Base-by-base conservation (phyloP, 1,284 basidiomycete genomes). In the Chalciporus sp. region DNA sequence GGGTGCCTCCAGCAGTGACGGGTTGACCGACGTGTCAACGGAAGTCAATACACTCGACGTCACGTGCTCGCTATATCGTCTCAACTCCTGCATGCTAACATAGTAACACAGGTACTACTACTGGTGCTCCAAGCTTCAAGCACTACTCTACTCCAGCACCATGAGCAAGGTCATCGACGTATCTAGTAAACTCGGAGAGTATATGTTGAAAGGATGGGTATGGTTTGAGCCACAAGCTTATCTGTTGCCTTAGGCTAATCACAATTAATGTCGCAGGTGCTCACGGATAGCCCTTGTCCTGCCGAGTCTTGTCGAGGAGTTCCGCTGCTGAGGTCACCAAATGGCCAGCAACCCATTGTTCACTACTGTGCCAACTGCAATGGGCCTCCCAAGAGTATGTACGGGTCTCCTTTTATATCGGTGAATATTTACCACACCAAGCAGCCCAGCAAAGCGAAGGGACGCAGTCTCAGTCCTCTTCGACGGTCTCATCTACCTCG, bases 201-300 rank as follows among this genome's bases (percentile, higher is more conserved):
- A 83, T 57, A 84, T 92, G 81, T 74, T 90, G 58, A 84, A 82
- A 66, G 89, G 90, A 59, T 92, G 89, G 89, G 89, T 88, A 59
- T 53, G 78, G 23, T 60, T 10, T 27, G 10, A 41, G 12, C 9
- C 27, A n/a, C 42, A 42, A 33, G 41, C 45, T n/a, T 11, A 28
- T 44, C 4, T 14, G 26, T 27, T 7, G 31, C 26, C 23, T 40
- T 53, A 8, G 47, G 39, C 58, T 59, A 3, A 71, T 57, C 40
- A 51, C 33, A 61, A 51, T 50, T 33, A 42, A 42, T 44, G 6
- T 42, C 19, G 28, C 47, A 90, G 88, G 77, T 87, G 26, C 71
- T 90, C 54, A 90, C 88, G 17, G 84, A 91, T 63, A 70, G 72
- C 35, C 74, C 78, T 29, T 92, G 90, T 70, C 69, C 78, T 33